Evolutionary conservation across 2,329 filamentous ascomycete genomes (phyloP), one percentile per base, ranked within the genome.

Genomic region (Fusarium devonianum): DNA sequence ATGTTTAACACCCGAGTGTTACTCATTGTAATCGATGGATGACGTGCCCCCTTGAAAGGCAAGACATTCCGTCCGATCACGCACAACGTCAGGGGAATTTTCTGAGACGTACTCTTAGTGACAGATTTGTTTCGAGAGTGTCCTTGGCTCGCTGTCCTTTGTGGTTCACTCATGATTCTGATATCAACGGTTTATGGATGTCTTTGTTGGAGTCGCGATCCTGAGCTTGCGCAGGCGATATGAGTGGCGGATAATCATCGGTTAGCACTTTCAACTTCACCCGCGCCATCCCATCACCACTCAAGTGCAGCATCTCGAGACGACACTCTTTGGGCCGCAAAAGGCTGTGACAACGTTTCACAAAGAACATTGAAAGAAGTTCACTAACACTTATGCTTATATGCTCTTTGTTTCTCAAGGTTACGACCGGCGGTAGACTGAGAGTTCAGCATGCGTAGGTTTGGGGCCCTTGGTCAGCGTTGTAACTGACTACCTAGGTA

Each of bases 61-160:
- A 7, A 6, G 11, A 19, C 21, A 5, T 7, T 35, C 13, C 14
- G 33, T 13, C 7, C 19, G 5, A 13, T 38, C 35, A 35, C 22
- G 12, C 3, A 21, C 37, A 17, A 33, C 18, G 12, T 17, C 16
- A 11, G 4, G 2, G 7, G 14, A 12, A 4, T 22, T 12, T 22
- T 29, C 32, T 2, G 3, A 1, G n/a, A 64, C 70, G 32, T 62
- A 75, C 73, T 63, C 58, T 71, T 72, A 12, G 70, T 69, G 5
- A 71, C 58, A 1, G 73, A 73, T 34, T 73, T 73, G 18, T 74
- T 75, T 14, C 70, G 62, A 12, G 62, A 62, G 42, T 75, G 72
- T 14, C 68, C 71, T 45, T 65, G 59, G 21, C 65, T 66, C 5
- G 53, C 51, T 19, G 65, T 60, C 43, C 65, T 63, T 49, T 60